Evolutionary conservation across 2,329 filamentous ascomycete genomes (phyloP).

Genomic region (Colletotrichum abscissum): DNA sequence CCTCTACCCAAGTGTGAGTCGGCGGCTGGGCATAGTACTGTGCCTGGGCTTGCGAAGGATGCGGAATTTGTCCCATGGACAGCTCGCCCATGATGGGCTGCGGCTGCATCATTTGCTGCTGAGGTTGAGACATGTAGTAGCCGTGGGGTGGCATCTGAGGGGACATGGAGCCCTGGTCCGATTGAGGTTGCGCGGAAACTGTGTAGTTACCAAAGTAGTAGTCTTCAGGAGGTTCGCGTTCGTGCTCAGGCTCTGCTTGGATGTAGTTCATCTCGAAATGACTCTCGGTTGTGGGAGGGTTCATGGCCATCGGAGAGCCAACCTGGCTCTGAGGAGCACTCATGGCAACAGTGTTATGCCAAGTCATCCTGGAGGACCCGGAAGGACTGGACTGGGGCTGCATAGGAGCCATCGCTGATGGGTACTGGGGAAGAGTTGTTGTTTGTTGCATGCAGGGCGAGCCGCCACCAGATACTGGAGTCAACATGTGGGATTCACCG

Average conservation of each 20-base stretch:
- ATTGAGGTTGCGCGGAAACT: slow-evolving; percentile 41
- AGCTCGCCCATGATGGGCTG: slow-evolving; percentile 18
- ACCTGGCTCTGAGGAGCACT: slow-evolving; percentile 54
- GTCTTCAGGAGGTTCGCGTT: slow-evolving; percentile 47
- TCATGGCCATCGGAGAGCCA: slow-evolving; percentile 57
- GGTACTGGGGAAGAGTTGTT: slow-evolving; percentile 54
- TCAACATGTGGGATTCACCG: slow-evolving; percentile 59
- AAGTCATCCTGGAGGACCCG: slow-evolving; percentile 60
- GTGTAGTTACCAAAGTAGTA: slow-evolving; percentile 50
- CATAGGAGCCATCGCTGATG: slow-evolving; percentile 47
- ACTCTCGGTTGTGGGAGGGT: slow-evolving; percentile 49
- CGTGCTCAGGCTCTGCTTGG: slow-evolving; percentile 48
- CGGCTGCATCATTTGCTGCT: slow-evolving; percentile 3
- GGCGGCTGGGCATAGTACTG: slow-evolving; percentile 8
- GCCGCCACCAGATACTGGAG: slow-evolving; percentile 61
- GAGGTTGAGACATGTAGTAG: slow-evolving; percentile 6
- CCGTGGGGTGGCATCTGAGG: neutral
- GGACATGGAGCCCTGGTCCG: slow-evolving; percentile 29
- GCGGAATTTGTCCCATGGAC: slow-evolving; percentile 8
- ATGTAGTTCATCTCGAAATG: slow-evolving; percentile 52
- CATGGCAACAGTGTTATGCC: slow-evolving; percentile 54
- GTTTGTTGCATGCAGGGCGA: slow-evolving; percentile 61
- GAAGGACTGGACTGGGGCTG: slow-evolving; percentile 61
- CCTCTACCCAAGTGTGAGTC: neutral
- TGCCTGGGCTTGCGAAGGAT: slow-evolving; percentile 5